Base-by-base conservation (phyloP, 148 eudicot genomes). In the Arbutus unedo region DNA sequence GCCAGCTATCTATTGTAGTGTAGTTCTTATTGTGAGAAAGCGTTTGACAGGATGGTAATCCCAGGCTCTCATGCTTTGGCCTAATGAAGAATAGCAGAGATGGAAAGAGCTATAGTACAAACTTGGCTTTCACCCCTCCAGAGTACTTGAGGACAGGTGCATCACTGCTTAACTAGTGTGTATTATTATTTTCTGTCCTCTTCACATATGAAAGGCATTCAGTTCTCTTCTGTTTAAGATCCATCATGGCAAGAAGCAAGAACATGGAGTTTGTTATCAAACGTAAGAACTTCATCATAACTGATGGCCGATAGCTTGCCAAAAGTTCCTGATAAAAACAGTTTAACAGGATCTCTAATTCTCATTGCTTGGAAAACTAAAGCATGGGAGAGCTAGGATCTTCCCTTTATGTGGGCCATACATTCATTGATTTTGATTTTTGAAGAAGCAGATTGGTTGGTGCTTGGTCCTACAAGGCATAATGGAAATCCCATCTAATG, bases 11-110 rank as follows among this genome's bases (percentile, higher is more conserved):
- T 47, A 60, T 54, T 18, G 68, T 78, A 66, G 1, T 77, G 43
- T 68, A 74, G 60, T 84, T 31, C 87, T 84, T 66, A 79, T 85
- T 71, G 51, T 83, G 85, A 84, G 81, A 67, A 71, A 59, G 60
- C 78, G 53, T 87, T 85, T 78, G 76, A 85, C 96, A 94, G 98
- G 94, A 93, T 87, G 87, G 92, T 84, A 90, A 94, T 87, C 96
- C 98, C 57, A 91, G 98, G 91, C 98, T 94, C 83, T 94, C 98
- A 2, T 91, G 93, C 85, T 94, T 94, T 83, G 98, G 98, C 85
- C 93, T 94, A 79, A 94, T 94, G 98, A 94, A 94, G 84, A 94
- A 94, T 82, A 94, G 98, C 82, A 86, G 95, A 90, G 98, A 94
- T 81, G 98, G 98, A 25, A 94, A 94, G 88, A 94, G 96, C 49